phyloP scores from a whole-genome alignment of 805 yeast genomes.

The Nematodospora valgi region DNA sequence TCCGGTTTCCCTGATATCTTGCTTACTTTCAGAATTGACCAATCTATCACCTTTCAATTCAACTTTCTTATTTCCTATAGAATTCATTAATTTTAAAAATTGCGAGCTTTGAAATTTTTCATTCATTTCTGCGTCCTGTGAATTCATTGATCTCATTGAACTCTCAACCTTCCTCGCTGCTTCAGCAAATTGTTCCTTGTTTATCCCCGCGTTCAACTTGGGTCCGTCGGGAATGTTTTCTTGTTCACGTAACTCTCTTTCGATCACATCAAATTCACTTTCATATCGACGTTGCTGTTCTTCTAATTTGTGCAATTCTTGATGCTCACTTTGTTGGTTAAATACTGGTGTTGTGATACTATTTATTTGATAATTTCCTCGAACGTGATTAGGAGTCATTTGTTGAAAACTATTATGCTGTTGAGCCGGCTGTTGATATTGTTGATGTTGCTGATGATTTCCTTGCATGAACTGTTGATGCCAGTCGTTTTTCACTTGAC shows the following conservation, averaged over 20 bases:
- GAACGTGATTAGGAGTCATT: conserved; percentile 1
- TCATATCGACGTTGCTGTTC: conserved; percentile 23
- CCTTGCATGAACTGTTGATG: conserved; percentile 11
- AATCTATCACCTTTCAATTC: conserved; percentile 40
- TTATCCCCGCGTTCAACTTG: conserved; percentile 14
- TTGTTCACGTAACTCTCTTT: conserved; percentile 21
- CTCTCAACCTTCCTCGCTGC: conserved; percentile 35
- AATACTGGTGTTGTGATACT: conserved; percentile 14
- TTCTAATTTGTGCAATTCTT: conserved; percentile 24
- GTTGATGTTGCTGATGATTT: conserved; percentile 9
- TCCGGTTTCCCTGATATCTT: conserved; percentile 24
- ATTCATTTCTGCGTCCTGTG: conserved; percentile 18
- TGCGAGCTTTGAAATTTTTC: conserved; percentile 32
- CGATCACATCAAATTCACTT: conserved; percentile 31
- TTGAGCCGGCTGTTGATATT: conserved; percentile 11
- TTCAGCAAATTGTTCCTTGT: conserved; percentile 36
- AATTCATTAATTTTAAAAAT: conserved; percentile 38
- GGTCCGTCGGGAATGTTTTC: conserved; percentile 9
- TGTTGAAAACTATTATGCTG: conserved; percentile 9
- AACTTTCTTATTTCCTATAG: conserved; percentile 33
- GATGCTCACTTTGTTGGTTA: conserved; percentile 21
- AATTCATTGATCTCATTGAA: conserved; percentile 15
- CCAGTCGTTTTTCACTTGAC: conserved; percentile 7
- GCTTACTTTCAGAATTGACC: conserved; percentile 28
- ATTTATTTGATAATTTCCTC: neutral